Evolutionary conservation across 495 filamentous ascomycete species (phyloP).

Genomic region (Pyronema domesticum): DNA sequence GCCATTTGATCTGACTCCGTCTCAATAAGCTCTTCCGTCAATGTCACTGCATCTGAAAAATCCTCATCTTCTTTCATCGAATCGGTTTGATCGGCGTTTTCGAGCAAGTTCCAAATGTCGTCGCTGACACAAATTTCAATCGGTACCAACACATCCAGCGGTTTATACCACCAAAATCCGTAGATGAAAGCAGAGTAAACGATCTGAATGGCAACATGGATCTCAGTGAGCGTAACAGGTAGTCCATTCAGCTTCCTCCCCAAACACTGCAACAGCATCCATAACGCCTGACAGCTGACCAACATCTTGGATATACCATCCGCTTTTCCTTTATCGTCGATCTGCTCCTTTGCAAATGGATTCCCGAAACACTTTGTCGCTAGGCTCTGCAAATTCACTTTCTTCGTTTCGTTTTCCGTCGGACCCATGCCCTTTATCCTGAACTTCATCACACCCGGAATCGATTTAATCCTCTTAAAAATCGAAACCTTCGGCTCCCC

Average conservation of each 20-base stretch:
- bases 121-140: neutral
- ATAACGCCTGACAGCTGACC: conserved; percentile 15
- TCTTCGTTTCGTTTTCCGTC: too few relatives aligned
- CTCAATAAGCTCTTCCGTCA: too few relatives aligned
- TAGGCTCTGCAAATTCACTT: too few relatives aligned
- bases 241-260: conserved; percentile 5
- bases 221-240: conserved; percentile 19
- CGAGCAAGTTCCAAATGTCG: neutral
- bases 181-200: conserved; percentile 15
- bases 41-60: too few relatives aligned
- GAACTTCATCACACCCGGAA: too few relatives aligned
- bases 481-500: too few relatives aligned
- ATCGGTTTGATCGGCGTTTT: neutral
- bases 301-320: conserved; percentile 15
- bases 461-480: too few relatives aligned
- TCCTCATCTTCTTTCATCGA: neutral
- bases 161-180: conserved; percentile 20
- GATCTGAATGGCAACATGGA: conserved; percentile 21
- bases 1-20: too few relatives aligned
- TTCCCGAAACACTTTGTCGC: too few relatives aligned
- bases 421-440: too few relatives aligned
- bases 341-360: neutral
- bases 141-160: conserved; percentile 9
- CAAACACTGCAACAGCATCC: conserved; percentile 20
- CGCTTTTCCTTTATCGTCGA: conserved; percentile 23